Conservation (phyloP, 495 filamentous ascomycete genomes). For the Penicillium pancosmium region DNA sequence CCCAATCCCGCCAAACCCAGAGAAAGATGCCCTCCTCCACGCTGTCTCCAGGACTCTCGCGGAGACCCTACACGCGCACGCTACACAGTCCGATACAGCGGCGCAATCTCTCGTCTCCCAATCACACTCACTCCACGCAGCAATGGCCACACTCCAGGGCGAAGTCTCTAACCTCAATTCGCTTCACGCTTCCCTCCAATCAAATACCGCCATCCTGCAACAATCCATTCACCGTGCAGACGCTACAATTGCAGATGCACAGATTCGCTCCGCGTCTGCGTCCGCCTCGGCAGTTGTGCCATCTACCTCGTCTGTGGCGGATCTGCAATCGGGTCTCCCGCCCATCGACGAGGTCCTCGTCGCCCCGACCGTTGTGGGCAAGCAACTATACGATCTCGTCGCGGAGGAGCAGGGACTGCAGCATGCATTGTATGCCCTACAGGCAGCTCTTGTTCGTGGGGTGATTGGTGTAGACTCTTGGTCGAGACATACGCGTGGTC, state of each 20-base stretch:
- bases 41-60: constrained; percentile 72
- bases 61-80: constrained; percentile 63
- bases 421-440: constrained; percentile 84
- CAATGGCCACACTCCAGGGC: constrained; percentile 64
- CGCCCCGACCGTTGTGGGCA: constrained; percentile 89
- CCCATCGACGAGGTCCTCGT: constrained; percentile 87
- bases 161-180: constrained; percentile 72
- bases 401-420: constrained; percentile 83
- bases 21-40: constrained; percentile 86
- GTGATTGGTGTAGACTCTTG: constrained; percentile 80
- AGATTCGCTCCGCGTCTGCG: constrained; percentile 43
- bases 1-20: constrained; percentile 92
- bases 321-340: constrained; percentile 49
- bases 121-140: constrained; percentile 70
- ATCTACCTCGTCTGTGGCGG: constrained; percentile 6
- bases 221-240: constrained; percentile 79
- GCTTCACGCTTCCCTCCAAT: constrained; percentile 67
- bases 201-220: constrained; percentile 78
- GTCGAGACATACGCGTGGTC: constrained; percentile 75
- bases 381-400: constrained; percentile 85
- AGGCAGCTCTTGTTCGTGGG: constrained; percentile 78
- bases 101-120: constrained; percentile 77
- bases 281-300: constrained; percentile 18
- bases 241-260: constrained; percentile 68
- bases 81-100: constrained; percentile 67